phyloP scores from a whole-genome alignment of 306 rosid species.

The Vicia sativa region DNA sequence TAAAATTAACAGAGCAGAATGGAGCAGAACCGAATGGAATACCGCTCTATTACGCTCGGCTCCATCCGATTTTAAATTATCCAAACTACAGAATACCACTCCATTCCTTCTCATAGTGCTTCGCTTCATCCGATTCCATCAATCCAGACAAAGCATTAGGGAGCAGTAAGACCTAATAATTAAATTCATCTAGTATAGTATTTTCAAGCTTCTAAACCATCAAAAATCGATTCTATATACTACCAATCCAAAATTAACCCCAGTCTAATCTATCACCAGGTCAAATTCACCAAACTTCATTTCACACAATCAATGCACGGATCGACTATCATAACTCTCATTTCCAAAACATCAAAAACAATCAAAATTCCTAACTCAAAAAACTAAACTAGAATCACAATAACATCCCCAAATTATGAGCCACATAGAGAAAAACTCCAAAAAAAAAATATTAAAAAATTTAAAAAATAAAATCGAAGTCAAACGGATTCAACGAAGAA shows the following conservation, averaged over 20 bases:
- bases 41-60: too few relatives aligned
- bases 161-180: neutral
- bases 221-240: slow-evolving; percentile 18
- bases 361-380: slow-evolving; percentile 8
- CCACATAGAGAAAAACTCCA: neutral
- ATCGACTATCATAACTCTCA: slow-evolving; percentile 28
- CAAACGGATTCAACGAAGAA: slow-evolving; percentile 57
- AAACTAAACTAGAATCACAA: slow-evolving; percentile 26
- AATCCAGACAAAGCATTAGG: neutral
- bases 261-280: slow-evolving; percentile 29
- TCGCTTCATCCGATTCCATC: too few relatives aligned
- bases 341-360: slow-evolving; percentile 5
- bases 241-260: slow-evolving; percentile 26
- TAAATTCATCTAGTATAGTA: slow-evolving; percentile 6
- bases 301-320: slow-evolving; percentile 37
- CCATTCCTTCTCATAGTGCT: too few relatives aligned
- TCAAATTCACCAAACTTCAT: slow-evolving; percentile 27
- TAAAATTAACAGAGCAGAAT: too few relatives aligned
- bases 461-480: slow-evolving; percentile 35
- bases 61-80: too few relatives aligned
- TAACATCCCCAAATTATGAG: neutral
- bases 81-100: too few relatives aligned
- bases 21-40: too few relatives aligned
- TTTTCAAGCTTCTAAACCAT: slow-evolving; percentile 14
- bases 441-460: neutral